phyloP scores from a whole-genome alignment of 2,329 filamentous ascomycete species.

The Phyllosticta citriasiana region DNA sequence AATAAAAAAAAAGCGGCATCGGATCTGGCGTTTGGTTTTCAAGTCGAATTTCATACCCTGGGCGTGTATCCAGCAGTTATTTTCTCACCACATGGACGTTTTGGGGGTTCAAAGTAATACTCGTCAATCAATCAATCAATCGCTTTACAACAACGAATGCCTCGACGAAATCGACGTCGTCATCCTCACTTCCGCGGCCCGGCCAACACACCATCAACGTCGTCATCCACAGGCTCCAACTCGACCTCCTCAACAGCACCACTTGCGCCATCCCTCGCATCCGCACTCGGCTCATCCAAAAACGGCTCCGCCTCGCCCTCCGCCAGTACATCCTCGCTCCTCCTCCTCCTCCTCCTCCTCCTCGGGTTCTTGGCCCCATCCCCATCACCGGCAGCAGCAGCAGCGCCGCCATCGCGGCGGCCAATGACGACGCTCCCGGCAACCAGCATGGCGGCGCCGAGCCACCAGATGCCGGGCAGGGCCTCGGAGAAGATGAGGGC shows the following conservation, averaged over 20 bases:
- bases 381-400: not conserved
- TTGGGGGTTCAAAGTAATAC: no score
- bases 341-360: constrained; percentile 10
- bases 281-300: not conserved
- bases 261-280: constrained; percentile 13
- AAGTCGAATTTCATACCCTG: not conserved
- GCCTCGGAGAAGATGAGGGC: constrained; percentile 60
- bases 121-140: no score
- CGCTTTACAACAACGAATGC: not conserved
- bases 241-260: constrained; percentile 19
- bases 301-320: constrained; percentile 37
- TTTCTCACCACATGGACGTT: no score
- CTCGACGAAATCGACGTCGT: no score
- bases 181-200: not conserved
- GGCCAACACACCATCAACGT: constrained; percentile 7
- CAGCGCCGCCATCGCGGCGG: constrained; percentile 47
- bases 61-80: not conserved
- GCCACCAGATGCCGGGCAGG: constrained; percentile 66
- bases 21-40: not conserved
- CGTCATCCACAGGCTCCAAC: constrained; percentile 19
- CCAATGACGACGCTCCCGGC: constrained; percentile 72
- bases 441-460: constrained; percentile 61
- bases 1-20: not conserved
- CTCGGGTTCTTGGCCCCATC: no score
- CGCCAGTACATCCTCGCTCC: not conserved